Conservation (phyloP, 2,329 filamentous ascomycete species). For the Diaporthe sp. region DNA sequence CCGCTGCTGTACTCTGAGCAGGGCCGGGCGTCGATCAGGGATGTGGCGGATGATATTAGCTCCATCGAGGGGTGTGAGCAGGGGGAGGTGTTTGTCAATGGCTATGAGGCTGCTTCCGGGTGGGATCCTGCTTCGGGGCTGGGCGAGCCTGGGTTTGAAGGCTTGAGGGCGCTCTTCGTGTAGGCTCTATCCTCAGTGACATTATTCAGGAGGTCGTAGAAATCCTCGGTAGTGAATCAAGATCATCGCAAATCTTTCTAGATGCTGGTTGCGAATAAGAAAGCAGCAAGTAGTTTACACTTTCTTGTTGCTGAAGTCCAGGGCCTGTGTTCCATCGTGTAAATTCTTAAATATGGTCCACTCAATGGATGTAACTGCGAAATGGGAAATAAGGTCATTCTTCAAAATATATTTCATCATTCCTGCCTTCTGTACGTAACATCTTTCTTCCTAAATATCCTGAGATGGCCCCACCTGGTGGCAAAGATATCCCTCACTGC, state of each 20-base stretch:
- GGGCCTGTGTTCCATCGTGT: no score
- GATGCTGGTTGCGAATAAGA: background rate
- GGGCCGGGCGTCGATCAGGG: slow-evolving; percentile 45
- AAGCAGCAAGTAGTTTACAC: no score
- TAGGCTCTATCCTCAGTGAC: background rate
- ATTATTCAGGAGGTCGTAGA: background rate
- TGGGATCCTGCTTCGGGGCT: slow-evolving; percentile 44
- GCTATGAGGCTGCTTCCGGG: slow-evolving; percentile 56
- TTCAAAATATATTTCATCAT: no score
- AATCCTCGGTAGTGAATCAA: no score
- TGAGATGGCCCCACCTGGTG: no score
- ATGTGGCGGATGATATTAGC: slow-evolving; percentile 45
- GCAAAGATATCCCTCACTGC: no score
- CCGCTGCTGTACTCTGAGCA: slow-evolving; percentile 67
- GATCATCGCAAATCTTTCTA: background rate
- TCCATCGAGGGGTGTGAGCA: background rate
- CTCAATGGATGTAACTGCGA: no score
- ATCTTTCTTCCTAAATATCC: no score
- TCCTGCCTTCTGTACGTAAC: no score
- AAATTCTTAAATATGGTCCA: no score
- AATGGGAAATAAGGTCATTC: no score
- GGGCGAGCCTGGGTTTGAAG: background rate
- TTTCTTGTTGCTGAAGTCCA: no score
- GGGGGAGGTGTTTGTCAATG: background rate
- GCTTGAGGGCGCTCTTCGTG: background rate